Percentiles rank a stretch among this genome's conserved stretches.
phyloP scores from a whole-genome alignment of 805 yeast genomes.

The Kodamaea kakaduensis region DNA sequence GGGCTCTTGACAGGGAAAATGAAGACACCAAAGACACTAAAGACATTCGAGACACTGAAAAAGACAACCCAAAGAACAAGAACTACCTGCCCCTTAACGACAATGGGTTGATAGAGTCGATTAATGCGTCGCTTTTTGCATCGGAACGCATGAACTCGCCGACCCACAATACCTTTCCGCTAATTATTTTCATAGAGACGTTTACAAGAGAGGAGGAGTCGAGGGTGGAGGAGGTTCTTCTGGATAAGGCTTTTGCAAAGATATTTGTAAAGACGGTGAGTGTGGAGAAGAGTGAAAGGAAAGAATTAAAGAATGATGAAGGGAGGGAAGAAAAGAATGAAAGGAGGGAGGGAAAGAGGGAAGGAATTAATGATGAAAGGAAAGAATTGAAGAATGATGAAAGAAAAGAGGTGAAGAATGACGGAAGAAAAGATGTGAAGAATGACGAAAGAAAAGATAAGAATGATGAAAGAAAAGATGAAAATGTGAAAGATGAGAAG shows the following conservation, averaged over 20 bases:
- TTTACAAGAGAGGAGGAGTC: background rate
- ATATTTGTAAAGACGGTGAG: background rate
- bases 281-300: background rate
- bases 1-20: too few relatives aligned
- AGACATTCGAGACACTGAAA: too few relatives aligned
- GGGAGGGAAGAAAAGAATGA: background rate
- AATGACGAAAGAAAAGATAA: too few relatives aligned
- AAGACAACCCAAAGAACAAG: too few relatives aligned
- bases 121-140: constrained; percentile 2
- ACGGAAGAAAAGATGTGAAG: too few relatives aligned
- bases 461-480: too few relatives aligned
- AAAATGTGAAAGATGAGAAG: too few relatives aligned
- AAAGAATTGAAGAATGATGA: too few relatives aligned
- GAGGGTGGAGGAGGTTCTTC: background rate
- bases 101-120: background rate
- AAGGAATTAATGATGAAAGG: too few relatives aligned
- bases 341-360: background rate
- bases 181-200: background rate
- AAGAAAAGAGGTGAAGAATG: too few relatives aligned
- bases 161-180: background rate
- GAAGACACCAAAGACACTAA: too few relatives aligned
- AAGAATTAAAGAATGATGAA: background rate
- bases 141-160: background rate
- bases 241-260: background rate
- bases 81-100: too few relatives aligned